These are phyloP conservation scores for Passalora sequoiae DNA, from an alignment of 2,329 filamentous ascomycete genomes.

Conservation along the genomic window DNA sequence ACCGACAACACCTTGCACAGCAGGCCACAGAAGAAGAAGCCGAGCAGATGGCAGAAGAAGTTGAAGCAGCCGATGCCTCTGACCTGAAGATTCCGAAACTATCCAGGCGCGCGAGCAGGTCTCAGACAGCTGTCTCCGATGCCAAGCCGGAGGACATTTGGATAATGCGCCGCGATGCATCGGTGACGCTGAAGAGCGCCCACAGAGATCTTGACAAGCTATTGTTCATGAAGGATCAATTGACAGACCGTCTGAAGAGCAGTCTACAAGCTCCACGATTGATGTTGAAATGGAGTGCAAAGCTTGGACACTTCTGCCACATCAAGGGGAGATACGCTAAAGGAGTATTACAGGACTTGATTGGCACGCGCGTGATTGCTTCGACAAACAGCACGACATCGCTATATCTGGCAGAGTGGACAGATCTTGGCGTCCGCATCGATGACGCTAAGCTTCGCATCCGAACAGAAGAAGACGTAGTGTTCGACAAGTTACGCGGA, in stretches of 20 bases:
- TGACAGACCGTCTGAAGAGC: constrained; percentile 59
- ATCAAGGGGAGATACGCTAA: constrained; percentile 73
- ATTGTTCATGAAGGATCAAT: constrained; percentile 52
- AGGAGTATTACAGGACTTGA: constrained; percentile 39
- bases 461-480: constrained; percentile 73
- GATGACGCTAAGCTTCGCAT: constrained; percentile 75
- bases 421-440: constrained; percentile 68
- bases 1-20: constrained; percentile 70
- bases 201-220: constrained; percentile 63
- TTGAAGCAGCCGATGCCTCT: constrained; percentile 61
- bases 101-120: constrained; percentile 20
- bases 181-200: constrained; percentile 57
- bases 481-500: constrained; percentile 70
- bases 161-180: constrained; percentile 64
- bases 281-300: constrained; percentile 78
- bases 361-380: constrained; percentile 55
- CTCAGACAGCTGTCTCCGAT: constrained; percentile 13
- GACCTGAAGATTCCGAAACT: constrained; percentile 44
- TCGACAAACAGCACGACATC: constrained; percentile 79
- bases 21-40: constrained; percentile 67
- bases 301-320: constrained; percentile 84
- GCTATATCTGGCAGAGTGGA: constrained; percentile 82
- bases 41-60: constrained; percentile 66
- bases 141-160: constrained; percentile 47
- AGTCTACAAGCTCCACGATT: constrained; percentile 56